Evolutionary conservation across 257 asterid species (phyloP), one percentile per base, ranked within the genome.

Genomic region (Fraxinus pennsylvanica): DNA sequence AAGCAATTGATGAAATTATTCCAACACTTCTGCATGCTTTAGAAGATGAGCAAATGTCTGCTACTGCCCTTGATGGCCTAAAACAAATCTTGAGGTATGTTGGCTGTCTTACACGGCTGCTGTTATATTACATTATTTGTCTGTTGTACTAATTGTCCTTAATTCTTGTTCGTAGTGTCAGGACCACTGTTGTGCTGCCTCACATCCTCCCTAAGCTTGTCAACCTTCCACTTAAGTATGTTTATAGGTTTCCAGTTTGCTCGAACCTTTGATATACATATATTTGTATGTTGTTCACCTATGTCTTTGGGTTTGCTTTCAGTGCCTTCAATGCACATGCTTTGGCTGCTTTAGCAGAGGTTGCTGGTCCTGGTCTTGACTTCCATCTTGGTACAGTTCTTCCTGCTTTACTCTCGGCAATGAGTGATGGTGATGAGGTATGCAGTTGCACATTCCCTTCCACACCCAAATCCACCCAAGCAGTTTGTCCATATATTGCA

Each of bases 281-380:
- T 47, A 74, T 45, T 63, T 14, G 13, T 6, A 25, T 66, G 57
- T 66, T 76, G 32, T 68, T 82, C 73, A 78, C 79, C 47, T 10
- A 59, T 68, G 66, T 78, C 43, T 63, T 81, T 83, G 74, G 71
- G 19, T 81, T 70, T 82, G 30, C 79, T 76, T 82, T 73, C 90
- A 96, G 99, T 50, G 96, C 98, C 29, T 93, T 92, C 89, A 93
- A 96, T 81, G 99, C 99, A 12, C 99, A 96, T 89, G 99, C 99
- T 81, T 85, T 96, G 89, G 99, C 97, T 85, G 99, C 99, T 82
- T 83, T 96, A 68, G 99, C 99, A 15, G 97, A 91, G 80, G 99
- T 93, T 86, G 99, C 99, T 29, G 99, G 99, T 74, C 88, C 98
- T 83, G 98, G 98, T 84, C 98, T 96, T 81, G 85, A 89, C 88